These are phyloP conservation scores for Diospyros kaki DNA, from an alignment of 148 eudicot species.

Conservation along the genomic window DNA sequence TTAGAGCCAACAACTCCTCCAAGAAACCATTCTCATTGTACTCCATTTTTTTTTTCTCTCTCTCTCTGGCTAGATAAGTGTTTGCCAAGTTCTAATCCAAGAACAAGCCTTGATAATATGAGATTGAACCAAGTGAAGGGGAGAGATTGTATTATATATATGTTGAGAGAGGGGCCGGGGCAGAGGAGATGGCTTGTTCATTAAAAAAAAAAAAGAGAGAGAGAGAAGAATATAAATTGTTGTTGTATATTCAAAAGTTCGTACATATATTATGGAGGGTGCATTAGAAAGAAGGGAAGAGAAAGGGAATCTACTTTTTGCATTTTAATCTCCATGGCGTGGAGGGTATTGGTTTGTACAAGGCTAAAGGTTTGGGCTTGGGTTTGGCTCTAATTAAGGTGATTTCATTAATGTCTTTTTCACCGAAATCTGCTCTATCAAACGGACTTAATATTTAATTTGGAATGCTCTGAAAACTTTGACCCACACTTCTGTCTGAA, in stretches of 20 bases:
- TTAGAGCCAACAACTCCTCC: slow-evolving; percentile 53
- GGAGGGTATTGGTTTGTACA: no score
- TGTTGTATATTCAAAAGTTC: no score
- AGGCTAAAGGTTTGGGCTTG: no score
- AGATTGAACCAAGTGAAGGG: slow-evolving; percentile 5
- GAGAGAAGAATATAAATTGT: no score
- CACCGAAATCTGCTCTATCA: slow-evolving; percentile 57
- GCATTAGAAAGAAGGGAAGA: background rate
- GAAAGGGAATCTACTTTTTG: slow-evolving; percentile 31
- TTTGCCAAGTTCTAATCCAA: background rate
- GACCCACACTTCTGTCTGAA: slow-evolving; percentile 64
- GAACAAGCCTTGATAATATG: slow-evolving; percentile 11
- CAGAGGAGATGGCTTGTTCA: no score
- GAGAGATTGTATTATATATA: no score
- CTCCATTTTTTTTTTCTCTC: slow-evolving; percentile 36
- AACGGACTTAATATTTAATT: slow-evolving; percentile 20
- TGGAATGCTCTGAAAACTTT: slow-evolving; percentile 33
- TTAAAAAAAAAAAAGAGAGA: no score
- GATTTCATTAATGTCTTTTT: slow-evolving; percentile 35
- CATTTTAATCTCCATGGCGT: no score
- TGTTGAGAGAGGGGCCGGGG: no score
- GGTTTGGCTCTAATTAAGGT: no score
- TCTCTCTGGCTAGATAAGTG: slow-evolving; percentile 1
- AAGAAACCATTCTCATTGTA: slow-evolving; percentile 52
- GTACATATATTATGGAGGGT: no score